These are phyloP conservation scores for Edaphochlamys debaryana DNA, from an alignment of 139 green algal species.

Conservation along the genomic window DNA sequence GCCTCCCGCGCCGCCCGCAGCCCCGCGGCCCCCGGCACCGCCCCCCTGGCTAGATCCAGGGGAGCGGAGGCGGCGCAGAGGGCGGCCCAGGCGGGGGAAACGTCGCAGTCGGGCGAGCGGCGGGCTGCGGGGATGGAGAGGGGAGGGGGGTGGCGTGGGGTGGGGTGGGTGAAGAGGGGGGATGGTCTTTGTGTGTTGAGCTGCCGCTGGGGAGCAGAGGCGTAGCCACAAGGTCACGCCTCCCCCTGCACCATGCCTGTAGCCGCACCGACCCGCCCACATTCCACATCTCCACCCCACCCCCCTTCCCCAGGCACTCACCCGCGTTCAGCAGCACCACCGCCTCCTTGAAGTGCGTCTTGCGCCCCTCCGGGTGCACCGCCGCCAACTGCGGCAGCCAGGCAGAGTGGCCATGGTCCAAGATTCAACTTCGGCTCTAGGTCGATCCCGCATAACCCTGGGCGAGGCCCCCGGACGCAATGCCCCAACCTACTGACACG, in stretches of 20 bases:
- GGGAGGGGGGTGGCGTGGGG: too few species aligned
- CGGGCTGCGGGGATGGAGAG: background rate
- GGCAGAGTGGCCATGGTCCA: too few species aligned
- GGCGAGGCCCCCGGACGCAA: too few species aligned
- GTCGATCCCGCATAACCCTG: too few species aligned
- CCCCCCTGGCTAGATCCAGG: background rate
- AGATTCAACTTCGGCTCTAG: too few species aligned
- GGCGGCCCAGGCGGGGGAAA: background rate
- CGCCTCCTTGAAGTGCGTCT: slow-evolving; percentile 17
- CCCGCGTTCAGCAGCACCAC: slow-evolving; percentile 11
- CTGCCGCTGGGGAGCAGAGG: too few species aligned
- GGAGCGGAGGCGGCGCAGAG: background rate
- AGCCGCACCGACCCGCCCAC: too few species aligned
- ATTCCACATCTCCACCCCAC: background rate
- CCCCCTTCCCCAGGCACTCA: background rate
- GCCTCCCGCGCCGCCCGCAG: background rate
- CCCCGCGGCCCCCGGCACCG: background rate
- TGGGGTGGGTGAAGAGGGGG: too few species aligned
- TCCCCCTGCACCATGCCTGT: too few species aligned
- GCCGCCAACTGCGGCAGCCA: background rate
- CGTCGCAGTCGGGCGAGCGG: slow-evolving; percentile 17
- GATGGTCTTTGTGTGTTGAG: too few species aligned
- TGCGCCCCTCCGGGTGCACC: background rate
- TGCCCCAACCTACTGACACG: too few species aligned
- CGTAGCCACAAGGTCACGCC: too few species aligned